Percentiles rank a stretch among this genome's conserved stretches.
phyloP scores from a whole-genome alignment of 805 yeast genomes.

The Wickerhamiella musiphila region DNA sequence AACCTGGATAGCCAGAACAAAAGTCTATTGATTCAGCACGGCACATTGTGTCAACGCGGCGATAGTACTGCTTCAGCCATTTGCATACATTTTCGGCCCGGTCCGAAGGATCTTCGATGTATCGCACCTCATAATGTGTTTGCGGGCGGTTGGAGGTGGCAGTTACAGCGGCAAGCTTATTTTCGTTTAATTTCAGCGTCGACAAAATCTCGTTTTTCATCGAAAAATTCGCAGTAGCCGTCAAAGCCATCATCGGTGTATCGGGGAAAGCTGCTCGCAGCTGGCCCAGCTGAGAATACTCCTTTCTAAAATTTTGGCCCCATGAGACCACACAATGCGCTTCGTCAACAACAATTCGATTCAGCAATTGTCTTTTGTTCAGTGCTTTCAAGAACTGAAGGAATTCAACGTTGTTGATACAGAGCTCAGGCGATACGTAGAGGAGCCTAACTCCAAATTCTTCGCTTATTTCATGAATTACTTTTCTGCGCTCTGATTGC shows the following conservation, averaged over 20 bases:
- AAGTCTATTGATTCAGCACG: not conserved
- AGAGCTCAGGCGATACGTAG: conserved; percentile 81
- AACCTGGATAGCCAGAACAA: conserved; percentile 15
- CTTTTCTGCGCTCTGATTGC: conserved; percentile 39
- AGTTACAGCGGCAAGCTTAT: conserved; percentile 33
- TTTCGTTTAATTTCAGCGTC: conserved; percentile 39
- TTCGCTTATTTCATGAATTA: conserved; percentile 47
- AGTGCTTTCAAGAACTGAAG: conserved; percentile 42
- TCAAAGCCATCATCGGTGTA: conserved; percentile 85
- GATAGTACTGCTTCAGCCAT: conserved; percentile 13
- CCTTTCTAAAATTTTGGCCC: conserved; percentile 98
- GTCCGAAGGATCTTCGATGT: conserved; percentile 28
- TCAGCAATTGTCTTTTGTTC: conserved; percentile 39
- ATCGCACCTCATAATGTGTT: conserved; percentile 57
- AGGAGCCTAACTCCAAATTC: conserved; percentile 57
- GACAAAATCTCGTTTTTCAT: conserved; percentile 37
- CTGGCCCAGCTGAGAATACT: conserved; percentile 62
- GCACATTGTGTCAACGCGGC: conserved; percentile 5
- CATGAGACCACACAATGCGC: conserved; percentile 97
- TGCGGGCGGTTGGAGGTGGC: conserved; percentile 85
- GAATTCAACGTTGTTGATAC: conserved; percentile 35
- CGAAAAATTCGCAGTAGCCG: conserved; percentile 76
- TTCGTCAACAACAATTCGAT: conserved; percentile 84
- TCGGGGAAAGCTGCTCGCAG: conserved; percentile 57
- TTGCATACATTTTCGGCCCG: conserved; percentile 11